phyloP scores from a whole-genome alignment of 495 filamentous ascomycete species.

The Aspergillus hancockii region DNA sequence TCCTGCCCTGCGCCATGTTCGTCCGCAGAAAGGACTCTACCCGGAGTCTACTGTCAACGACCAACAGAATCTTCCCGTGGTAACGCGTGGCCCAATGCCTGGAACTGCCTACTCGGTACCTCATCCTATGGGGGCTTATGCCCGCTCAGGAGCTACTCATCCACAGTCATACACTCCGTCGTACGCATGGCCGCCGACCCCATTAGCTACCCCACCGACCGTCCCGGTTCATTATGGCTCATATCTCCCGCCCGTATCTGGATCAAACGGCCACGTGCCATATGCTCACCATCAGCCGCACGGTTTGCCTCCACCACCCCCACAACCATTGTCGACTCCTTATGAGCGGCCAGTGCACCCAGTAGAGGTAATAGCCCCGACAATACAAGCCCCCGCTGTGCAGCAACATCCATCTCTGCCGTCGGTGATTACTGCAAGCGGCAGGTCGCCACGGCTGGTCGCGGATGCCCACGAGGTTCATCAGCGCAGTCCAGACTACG shows the following conservation, averaged over 20 bases:
- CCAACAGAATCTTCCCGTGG: conserved; percentile 64
- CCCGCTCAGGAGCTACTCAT: conserved; percentile 46
- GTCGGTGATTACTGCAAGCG: conserved; percentile 19
- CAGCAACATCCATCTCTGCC: conserved; percentile 3
- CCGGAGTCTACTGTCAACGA: conserved; percentile 96
- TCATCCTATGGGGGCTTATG: conserved; percentile 51
- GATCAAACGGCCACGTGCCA: conserved; percentile 29
- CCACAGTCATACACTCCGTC: conserved; percentile 48
- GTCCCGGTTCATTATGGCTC: conserved; percentile 40
- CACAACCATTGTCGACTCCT: conserved; percentile 23
- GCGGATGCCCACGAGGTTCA: conserved; percentile 31
- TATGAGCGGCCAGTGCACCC: conserved; percentile 40
- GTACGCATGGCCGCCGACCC: conserved; percentile 68
- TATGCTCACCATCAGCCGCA: conserved; percentile 34
- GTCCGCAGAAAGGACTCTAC: conserved; percentile 89
- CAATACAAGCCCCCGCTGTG: conserved; percentile 23
- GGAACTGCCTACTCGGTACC: conserved; percentile 54
- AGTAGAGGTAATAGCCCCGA: conserved; percentile 29
- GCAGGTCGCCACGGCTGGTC: conserved; percentile 39
- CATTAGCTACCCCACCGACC: conserved; percentile 47
- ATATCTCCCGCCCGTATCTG: conserved; percentile 39
- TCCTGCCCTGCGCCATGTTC: conserved; percentile 76
- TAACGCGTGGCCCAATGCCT: conserved; percentile 63
- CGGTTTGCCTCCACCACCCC: conserved; percentile 24
- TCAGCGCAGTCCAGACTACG: conserved; percentile 36